A percentile compares a stretch with the other conserved stretches of the same genome.
These are phyloP conservation scores for Postia placenta DNA, from an alignment of 768 basidiomycete species.

Conservation along the genomic window DNA sequence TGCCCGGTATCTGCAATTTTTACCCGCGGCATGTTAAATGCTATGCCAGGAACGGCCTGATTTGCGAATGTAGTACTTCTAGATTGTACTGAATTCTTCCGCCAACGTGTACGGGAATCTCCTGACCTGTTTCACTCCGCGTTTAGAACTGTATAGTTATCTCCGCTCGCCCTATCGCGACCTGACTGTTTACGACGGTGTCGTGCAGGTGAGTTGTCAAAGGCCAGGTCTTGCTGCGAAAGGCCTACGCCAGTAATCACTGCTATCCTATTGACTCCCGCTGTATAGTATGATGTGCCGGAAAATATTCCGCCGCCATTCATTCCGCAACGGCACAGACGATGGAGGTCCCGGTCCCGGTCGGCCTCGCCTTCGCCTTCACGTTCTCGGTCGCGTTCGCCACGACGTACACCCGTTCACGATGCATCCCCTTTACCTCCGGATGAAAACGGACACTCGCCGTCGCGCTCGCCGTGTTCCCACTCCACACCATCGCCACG, in stretches of 20 bases:
- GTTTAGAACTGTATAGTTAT: constrained; percentile 80
- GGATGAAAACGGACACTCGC: background rate
- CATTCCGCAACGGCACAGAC: constrained; percentile 20
- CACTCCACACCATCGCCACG: background rate
- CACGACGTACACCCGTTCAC: background rate
- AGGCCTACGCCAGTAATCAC: background rate
- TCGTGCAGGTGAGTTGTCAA: constrained; percentile 59
- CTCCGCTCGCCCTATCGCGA: constrained; percentile 86
- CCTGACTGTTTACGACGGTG: constrained; percentile 72
- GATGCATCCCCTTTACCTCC: background rate
- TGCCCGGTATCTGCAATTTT: too few species aligned
- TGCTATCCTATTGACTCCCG: background rate
- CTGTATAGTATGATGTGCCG: constrained; percentile 52
- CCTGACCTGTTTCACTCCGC: background rate
- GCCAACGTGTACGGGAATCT: too few species aligned
- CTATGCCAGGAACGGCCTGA: too few species aligned
- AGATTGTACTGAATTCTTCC: too few species aligned
- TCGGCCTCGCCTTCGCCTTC: constrained; percentile 21
- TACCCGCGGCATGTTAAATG: too few species aligned
- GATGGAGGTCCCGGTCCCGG: constrained; percentile 22
- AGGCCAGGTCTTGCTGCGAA: background rate
- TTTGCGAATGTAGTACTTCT: too few species aligned
- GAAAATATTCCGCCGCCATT: constrained; percentile 33
- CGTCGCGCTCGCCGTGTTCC: background rate
- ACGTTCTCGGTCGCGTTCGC: constrained; percentile 23